Evolutionary conservation across 2,329 filamentous ascomycete species (phyloP).

Genomic region (Seiridium cupressi): DNA sequence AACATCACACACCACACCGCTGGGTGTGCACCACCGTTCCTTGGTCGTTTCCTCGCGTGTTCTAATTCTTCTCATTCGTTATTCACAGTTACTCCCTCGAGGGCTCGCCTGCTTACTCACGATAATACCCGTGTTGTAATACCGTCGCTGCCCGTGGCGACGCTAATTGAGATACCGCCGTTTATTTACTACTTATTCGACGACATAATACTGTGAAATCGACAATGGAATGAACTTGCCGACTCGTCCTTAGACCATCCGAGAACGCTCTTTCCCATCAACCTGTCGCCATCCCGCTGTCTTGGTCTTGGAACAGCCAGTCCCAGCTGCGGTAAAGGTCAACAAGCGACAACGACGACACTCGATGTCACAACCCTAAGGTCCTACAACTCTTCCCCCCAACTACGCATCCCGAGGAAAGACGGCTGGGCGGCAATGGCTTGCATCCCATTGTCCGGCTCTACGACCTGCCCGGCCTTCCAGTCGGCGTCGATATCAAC

Average conservation of each 20-base stretch:
- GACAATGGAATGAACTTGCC: neutral
- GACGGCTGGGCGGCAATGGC: neutral
- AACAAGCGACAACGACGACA: neutral
- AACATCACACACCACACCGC: neutral
- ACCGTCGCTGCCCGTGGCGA: neutral
- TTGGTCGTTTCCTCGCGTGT: neutral
- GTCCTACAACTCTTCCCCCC: neutral
- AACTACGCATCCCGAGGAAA: slow-evolving; percentile 10
- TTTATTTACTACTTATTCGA: neutral
- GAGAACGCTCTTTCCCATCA: neutral
- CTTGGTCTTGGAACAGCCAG: neutral
- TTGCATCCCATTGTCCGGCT: slow-evolving; percentile 34
- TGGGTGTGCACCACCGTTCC: neutral
- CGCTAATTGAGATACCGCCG: neutral
- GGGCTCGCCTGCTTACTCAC: neutral
- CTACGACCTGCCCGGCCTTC: slow-evolving; percentile 35
- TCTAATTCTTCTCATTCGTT: slow-evolving; percentile 5
- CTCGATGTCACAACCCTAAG: slow-evolving; percentile 1
- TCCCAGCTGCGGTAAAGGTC: neutral
- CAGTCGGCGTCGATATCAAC: slow-evolving; percentile 34
- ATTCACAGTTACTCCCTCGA: neutral
- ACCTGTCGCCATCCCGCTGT: neutral
- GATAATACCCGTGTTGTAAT: neutral
- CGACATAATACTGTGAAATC: neutral
- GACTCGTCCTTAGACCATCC: neutral